Evolutionary conservation across 2,329 filamentous ascomycete species (phyloP).

Genomic region (Cordyceps fumosorosea): DNA sequence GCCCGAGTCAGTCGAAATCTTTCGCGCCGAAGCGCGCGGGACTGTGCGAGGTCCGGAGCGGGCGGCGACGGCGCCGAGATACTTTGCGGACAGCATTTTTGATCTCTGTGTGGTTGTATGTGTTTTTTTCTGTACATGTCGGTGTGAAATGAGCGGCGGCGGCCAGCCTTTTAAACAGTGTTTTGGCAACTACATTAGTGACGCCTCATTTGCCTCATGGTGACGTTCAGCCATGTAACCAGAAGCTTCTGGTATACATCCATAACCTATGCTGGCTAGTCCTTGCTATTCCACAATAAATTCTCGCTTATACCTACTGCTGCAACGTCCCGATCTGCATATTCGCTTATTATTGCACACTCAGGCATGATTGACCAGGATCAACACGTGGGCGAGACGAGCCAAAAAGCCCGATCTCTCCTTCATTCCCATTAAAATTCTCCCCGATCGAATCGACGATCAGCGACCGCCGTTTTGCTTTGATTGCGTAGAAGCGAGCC

Average conservation of each 20-base stretch:
- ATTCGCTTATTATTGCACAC: too few relatives aligned
- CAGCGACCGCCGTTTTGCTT: too few relatives aligned
- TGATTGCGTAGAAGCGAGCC: too few relatives aligned
- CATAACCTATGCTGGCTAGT: neutral
- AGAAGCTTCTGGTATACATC: too few relatives aligned
- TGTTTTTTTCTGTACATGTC: neutral
- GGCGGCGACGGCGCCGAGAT: neutral
- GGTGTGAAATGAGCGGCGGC: neutral
- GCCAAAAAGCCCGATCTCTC: too few relatives aligned
- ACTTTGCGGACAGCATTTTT: neutral
- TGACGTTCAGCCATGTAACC: neutral
- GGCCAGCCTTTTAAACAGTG: neutral
- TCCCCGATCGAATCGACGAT: too few relatives aligned
- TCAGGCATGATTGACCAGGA: too few relatives aligned
- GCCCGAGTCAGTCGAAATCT: neutral
- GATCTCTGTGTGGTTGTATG: neutral
- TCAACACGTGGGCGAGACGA: neutral
- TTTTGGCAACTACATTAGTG: neutral
- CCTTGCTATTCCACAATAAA: neutral
- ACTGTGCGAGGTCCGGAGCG: neutral
- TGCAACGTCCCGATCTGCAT: too few relatives aligned
- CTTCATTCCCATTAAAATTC: too few relatives aligned
- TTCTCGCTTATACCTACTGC: too few relatives aligned
- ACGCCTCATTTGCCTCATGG: neutral
- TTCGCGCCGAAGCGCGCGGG: neutral